Percentiles rank a stretch among this genome's conserved stretches.
These are phyloP conservation scores for Colletotrichum sublineola DNA, from an alignment of 2,329 filamentous ascomycete genomes.

Conservation along the genomic window DNA sequence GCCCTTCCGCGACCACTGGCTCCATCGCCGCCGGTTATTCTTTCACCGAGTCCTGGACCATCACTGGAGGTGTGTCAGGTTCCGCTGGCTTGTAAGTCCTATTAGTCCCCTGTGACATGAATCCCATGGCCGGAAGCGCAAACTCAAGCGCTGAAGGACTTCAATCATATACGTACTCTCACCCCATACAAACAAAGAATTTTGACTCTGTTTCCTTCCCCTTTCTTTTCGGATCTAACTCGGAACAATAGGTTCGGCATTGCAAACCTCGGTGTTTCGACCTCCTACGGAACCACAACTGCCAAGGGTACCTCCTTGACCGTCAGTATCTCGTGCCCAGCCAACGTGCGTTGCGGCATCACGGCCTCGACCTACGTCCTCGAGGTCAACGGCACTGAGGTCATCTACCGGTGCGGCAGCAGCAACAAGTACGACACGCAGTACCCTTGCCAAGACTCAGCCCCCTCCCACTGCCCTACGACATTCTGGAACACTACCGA, in stretches of 20 bases:
- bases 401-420: background rate
- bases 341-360: constrained; percentile 1
- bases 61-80: background rate
- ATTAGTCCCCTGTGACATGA: background rate
- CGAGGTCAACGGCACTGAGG: background rate
- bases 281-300: background rate
- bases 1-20: background rate
- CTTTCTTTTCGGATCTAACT: background rate
- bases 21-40: background rate
- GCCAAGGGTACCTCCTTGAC: background rate
- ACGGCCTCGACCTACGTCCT: background rate
- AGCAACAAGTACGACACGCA: background rate
- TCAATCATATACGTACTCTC: background rate
- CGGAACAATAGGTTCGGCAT: background rate
- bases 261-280: background rate
- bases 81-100: background rate
- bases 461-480: background rate
- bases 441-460: background rate
- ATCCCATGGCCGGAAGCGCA: background rate
- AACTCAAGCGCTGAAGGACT: background rate
- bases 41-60: background rate
- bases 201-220: no score
- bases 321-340: background rate
- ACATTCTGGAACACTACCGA: constrained; percentile 5
- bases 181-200: background rate